phyloP scores from a whole-genome alignment of 2,329 filamentous ascomycete genomes.

The Colletotrichum sp. region DNA sequence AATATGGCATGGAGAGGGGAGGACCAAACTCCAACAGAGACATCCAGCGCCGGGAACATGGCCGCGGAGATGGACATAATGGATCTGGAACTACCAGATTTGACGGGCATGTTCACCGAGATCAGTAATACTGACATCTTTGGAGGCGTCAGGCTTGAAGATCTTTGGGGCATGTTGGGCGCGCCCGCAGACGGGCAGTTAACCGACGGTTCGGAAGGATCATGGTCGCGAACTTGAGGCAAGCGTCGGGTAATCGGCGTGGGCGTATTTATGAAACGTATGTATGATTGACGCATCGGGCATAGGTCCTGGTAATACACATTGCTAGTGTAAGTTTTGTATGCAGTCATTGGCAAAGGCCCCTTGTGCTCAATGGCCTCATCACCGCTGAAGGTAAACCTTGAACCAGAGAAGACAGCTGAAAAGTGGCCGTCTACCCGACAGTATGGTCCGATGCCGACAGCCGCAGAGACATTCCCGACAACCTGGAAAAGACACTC shows the following conservation, averaged over 20 bases:
- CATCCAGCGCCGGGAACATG: neutral
- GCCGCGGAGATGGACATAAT: neutral
- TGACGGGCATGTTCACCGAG: conserved; percentile 9
- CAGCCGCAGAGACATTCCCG: neutral
- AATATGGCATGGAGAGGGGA: neutral
- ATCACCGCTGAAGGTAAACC: neutral
- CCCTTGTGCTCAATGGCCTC: neutral
- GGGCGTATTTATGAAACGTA: neutral
- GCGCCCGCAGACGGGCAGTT: neutral
- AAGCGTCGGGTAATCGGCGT: neutral
- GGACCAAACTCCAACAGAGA: neutral
- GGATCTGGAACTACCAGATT: conserved; percentile 6
- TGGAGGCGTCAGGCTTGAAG: neutral
- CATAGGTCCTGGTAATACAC: neutral
- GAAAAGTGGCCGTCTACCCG: neutral
- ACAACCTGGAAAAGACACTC: neutral
- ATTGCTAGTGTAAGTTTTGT: neutral
- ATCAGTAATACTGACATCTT: conserved; percentile 8
- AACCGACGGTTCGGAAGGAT: neutral
- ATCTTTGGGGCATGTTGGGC: neutral
- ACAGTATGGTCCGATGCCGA: neutral
- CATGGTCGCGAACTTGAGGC: neutral
- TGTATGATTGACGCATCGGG: neutral
- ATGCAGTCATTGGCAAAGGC: neutral
- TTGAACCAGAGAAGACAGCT: neutral